Base-by-base conservation (phyloP, 2,329 filamentous ascomycete species). In the Ascochyta pisi region DNA sequence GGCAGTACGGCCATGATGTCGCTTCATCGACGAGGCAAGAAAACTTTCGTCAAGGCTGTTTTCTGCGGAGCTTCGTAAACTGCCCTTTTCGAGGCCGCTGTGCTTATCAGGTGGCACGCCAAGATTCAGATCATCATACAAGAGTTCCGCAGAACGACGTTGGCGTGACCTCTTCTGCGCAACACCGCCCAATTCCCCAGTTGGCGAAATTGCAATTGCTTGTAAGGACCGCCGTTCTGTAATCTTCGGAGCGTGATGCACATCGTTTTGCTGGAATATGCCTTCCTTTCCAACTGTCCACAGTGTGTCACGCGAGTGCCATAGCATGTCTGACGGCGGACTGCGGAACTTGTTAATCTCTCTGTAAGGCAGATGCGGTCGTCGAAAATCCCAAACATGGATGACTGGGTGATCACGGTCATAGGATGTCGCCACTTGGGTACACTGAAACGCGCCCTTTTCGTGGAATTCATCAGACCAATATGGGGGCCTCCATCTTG, bases 261-360 rank as follows among this genome's bases (percentile, higher is more conserved):
- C 78, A 64, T 89, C 86, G 29, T 82, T 84, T 67, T 89, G 86
- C 16, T 84, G 81, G 60, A 89, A 88, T 9, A 82, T 78, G 13
- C 86, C 86, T 57, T 85, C 82, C 42, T 82, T 79, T 6, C 84
- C 85, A 38, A 87, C 86, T 12, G 84, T 86, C 86, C 86, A 89
- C 34, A 89, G 76, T 6, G 86, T 76, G 68, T 88, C 84, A 70
- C 85, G 84, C 46, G 85, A 86, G 64, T 84, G 84, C 81, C 86
- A 89, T 15, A 88, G 77, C 69, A 89, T 75, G 63, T 88, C 86
- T 23, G 84, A 82, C 19, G 85, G 81, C 15, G 82, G 79, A 5
- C 78, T 80, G 43, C 79, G 76, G 64, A 85, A 84, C 51, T 81
- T 81, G 66, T 82, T 79, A 59, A 88, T 80, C 65, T 87, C 85